Percentiles rank a stretch among this genome's conserved stretches.
Evolutionary conservation across 768 basidiomycete genomes (phyloP).

Genomic region (Gyrodon lividus): DNA sequence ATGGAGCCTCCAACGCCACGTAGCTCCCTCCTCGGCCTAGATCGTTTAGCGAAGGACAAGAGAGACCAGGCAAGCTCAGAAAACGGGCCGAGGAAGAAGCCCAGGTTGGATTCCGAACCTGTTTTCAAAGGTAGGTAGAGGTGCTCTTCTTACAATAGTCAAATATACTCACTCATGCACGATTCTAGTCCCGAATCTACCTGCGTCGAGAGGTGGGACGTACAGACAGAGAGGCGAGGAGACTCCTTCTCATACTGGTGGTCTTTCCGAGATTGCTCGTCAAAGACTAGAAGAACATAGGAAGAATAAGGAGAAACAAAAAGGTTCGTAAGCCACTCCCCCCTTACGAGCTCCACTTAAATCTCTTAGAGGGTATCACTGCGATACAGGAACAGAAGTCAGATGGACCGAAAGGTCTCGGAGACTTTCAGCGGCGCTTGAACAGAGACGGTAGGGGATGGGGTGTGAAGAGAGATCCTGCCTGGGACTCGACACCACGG

Average conservation of each 20-base stretch:
- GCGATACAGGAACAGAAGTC: constrained; percentile 53
- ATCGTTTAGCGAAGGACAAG: constrained; percentile 87
- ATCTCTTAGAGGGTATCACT: constrained; percentile 62
- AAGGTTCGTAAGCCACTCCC: constrained; percentile 40
- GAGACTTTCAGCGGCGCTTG: constrained; percentile 89
- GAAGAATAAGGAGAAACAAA: constrained; percentile 63
- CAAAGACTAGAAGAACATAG: constrained; percentile 76
- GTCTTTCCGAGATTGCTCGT: constrained; percentile 75
- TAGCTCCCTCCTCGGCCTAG: constrained; percentile 80
- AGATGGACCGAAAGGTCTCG: constrained; percentile 74
- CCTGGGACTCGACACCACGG: constrained; percentile 65
- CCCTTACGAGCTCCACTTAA: not conserved
- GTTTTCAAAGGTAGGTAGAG: constrained; percentile 77
- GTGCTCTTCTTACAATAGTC: not conserved
- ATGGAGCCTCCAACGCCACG: constrained; percentile 77
- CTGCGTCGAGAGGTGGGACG: constrained; percentile 54
- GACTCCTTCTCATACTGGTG: constrained; percentile 91
- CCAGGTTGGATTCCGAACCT: constrained; percentile 58
- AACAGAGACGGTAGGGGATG: constrained; percentile 69
- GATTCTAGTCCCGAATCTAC: constrained; percentile 71
- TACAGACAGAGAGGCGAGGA: constrained; percentile 78
- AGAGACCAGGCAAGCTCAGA: constrained; percentile 52
- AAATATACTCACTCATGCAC: not conserved
- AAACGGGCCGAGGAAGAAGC: constrained; percentile 60
- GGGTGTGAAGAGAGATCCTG: constrained; percentile 42